Base-by-base conservation (phyloP, 2,329 filamentous ascomycete species). In the Pseudogymnoascus sp. region DNA sequence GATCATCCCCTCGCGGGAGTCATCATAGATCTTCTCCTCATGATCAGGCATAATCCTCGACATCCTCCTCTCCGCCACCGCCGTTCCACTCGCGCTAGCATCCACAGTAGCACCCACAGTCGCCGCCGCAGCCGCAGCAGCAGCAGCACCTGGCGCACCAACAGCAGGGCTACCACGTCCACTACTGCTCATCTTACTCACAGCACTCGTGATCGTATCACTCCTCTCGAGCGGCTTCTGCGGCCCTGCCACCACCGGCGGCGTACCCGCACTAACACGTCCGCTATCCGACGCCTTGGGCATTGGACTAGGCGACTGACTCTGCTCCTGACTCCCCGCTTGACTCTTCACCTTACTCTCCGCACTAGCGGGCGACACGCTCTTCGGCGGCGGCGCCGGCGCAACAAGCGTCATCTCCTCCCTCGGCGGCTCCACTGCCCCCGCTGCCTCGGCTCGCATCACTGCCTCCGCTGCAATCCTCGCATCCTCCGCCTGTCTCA, bases 11-110 rank as follows among this genome's bases (percentile, higher is more conserved):
- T 58, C 52, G 2, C 52, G n/a, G 6, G 26, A 31, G 2, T 58
- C 33, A 21, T 58, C 52, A n/a, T 58, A 58, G 52, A 58, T 58
- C 26, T 45, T 21, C 26, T 60, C n/a, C 45, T 23, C 19, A 19
- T 37, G 58, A n/a, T 29, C 55, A 6, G 58, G 62, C 49, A 66
- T 66, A 11, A 6, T 63, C 45, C 45, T 52, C 31, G 61, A 70
- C 68, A 7, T 69, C 67, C 62, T 74, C 71, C 12, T 69, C 69
- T 12, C 71, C 68, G 61, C 75, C 70, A 68, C 73, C 72, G 8
- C 77, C 73, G 23, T 84, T 83, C 74, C 83, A 83, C 31, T 33
- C 31, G 8, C 31, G 8, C 72, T 83, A 16, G 37, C n/a, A 7
- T 14, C n/a, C 6, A 39, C 37, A 16, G 37, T 39, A 39, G 19